Percentiles rank a stretch among this genome's conserved stretches.
Conservation (phyloP, 768 basidiomycete genomes). For the Leccinum olivaceopallidum region DNA sequence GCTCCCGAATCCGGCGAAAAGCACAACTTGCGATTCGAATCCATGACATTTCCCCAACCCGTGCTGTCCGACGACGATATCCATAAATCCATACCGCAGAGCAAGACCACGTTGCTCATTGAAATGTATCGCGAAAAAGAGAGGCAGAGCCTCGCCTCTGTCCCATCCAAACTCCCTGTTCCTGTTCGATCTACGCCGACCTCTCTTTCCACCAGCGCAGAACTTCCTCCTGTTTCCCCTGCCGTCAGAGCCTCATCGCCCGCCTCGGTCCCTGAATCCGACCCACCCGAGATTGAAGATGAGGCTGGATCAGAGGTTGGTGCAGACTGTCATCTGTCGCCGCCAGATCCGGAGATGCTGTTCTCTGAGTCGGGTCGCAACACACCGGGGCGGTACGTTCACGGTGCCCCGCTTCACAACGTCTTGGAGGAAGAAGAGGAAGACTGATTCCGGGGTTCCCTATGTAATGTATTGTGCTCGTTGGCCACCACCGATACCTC, state of each 20-base stretch:
- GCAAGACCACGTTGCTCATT: slow-evolving; percentile 77
- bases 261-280: slow-evolving; percentile 16
- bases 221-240: slow-evolving; percentile 8
- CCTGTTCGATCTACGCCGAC: slow-evolving; percentile 22
- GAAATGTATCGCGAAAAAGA: slow-evolving; percentile 83
- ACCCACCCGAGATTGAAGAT: slow-evolving; percentile 29
- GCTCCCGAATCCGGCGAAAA: slow-evolving; percentile 31
- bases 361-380: slow-evolving; percentile 53
- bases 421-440: slow-evolving; percentile 84
- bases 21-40: slow-evolving; percentile 29
- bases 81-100: slow-evolving; percentile 33
- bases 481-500: slow-evolving; percentile 29
- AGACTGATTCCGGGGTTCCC: slow-evolving; percentile 31
- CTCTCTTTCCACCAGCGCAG: slow-evolving; percentile 7
- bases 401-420: slow-evolving; percentile 85
- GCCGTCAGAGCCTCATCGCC: slow-evolving; percentile 17
- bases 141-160: slow-evolving; percentile 36
- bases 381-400: slow-evolving; percentile 73
- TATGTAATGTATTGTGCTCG: slow-evolving; percentile 25
- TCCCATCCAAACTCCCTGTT: slow-evolving; percentile 38
- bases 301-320: slow-evolving; percentile 30
- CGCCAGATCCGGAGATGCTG: slow-evolving; percentile 34
- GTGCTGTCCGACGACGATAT: slow-evolving; percentile 12
- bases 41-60: slow-evolving; percentile 28
- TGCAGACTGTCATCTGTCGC: slow-evolving; percentile 27